These are phyloP conservation scores for Populus alba DNA, from an alignment of 345 rosid genomes.

Conservation along the genomic window DNA sequence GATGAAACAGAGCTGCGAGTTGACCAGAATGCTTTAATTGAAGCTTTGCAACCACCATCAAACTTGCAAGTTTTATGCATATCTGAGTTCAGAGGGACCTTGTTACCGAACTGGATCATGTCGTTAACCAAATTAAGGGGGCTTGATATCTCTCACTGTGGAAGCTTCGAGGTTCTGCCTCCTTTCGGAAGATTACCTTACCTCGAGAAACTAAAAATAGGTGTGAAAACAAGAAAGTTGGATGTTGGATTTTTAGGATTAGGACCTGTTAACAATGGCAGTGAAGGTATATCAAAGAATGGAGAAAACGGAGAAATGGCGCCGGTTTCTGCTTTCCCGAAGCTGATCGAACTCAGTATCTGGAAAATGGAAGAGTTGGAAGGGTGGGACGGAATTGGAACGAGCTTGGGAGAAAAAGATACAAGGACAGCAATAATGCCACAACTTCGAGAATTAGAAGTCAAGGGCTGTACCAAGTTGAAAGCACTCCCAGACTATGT, in stretches of 20 bases:
- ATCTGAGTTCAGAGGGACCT: not conserved
- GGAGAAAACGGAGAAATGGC: not conserved
- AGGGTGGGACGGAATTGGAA: conserved; percentile 5
- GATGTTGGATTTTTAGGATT: conserved; percentile 15
- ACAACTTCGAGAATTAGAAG: not conserved
- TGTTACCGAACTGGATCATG: conserved; percentile 7
- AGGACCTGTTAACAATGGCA: too few species aligned
- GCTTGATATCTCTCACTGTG: not conserved
- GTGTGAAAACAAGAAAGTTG: not conserved
- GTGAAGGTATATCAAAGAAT: too few species aligned
- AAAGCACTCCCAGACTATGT: conserved; percentile 8
- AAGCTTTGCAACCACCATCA: not conserved
- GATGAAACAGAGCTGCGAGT: not conserved
- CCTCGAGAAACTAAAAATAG: conserved; percentile 17
- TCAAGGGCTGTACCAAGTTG: conserved; percentile 1
- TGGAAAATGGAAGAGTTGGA: not conserved
- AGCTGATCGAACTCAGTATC: conserved; percentile 6
- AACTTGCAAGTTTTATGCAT: not conserved
- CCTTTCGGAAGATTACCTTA: conserved; percentile 15
- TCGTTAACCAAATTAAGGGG: not conserved
- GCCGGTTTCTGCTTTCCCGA: conserved; percentile 7
- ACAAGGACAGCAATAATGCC: not conserved
- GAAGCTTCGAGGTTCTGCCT: not conserved
- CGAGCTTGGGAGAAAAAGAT: not conserved
- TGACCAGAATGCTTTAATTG: not conserved